Evolutionary conservation across 2,329 filamentous ascomycete genomes (phyloP), one percentile per base, ranked within the genome.

Genomic region (Venturia nashicola): DNA sequence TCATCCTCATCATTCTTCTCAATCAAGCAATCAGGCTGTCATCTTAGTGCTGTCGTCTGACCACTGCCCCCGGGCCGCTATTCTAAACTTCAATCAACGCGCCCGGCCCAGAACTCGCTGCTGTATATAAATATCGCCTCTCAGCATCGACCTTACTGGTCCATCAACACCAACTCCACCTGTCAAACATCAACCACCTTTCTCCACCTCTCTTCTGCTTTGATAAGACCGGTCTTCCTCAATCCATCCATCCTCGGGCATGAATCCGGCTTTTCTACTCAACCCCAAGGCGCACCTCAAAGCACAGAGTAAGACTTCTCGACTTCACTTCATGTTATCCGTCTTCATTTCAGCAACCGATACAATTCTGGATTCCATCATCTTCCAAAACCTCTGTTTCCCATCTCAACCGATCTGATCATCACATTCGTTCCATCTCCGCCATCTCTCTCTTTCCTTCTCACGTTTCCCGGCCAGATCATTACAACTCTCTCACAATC

Each of bases 231-330:
- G 12, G 27, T 7, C 51, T n/a, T 36, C 16, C 51, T 36, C 51
- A 1, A 57, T 36, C 51, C 51, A 8, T n/a, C 16, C 51, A 9
- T 18, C 5, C 51, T 57, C 51, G 32, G 51, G 51, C 51, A 74
- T 74, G 72, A 72, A 73, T 68, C 71, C 72, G 11, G 70, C 70
- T 2, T 70, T 71, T 60, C 68, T 76, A 16, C 68, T 76, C 7
- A 73, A 76, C 65, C 74, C 74, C 7, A 75, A 73, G 64, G 73
- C 70, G 3, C 73, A 70, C 62, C 71, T 70, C 2, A 76, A 75
- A 57, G 51, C 27, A 36, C 27, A 57, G 51, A 61, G 69, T 73
- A 59, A 69, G 66, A 66, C 63, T 32, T 61, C 48, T 14, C n/a
- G n/a, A 32, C 23, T 39, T 32, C 12, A 18, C 32, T 51, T 32